These are phyloP conservation scores for Lagerstroemia speciosa DNA, from an alignment of 345 rosid genomes.

Conservation along the genomic window DNA sequence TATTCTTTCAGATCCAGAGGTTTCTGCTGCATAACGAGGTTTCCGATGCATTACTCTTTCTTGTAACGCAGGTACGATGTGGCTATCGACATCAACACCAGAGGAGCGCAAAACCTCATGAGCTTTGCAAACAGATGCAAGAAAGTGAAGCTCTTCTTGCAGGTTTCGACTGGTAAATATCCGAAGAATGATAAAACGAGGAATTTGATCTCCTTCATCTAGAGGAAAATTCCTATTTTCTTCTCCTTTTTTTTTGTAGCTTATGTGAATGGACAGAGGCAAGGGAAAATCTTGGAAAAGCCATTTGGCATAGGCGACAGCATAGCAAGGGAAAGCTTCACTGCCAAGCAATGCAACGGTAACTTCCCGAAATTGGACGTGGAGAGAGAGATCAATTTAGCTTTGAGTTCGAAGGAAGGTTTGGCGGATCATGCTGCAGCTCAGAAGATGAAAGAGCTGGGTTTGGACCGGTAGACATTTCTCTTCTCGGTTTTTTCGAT, in stretches of 20 bases:
- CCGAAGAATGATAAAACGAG: background rate
- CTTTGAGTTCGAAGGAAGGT: conserved; percentile 28
- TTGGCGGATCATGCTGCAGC: conserved; percentile 28
- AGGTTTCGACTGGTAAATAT: conserved; percentile 51
- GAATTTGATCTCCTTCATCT: background rate
- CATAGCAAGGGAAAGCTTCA: conserved; percentile 50
- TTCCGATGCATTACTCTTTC: conserved; percentile 2
- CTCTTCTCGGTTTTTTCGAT: background rate
- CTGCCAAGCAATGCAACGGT: conserved; percentile 20
- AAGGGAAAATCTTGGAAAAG: conserved; percentile 80
- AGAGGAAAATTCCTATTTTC: background rate
- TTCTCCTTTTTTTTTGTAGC: conserved; percentile 31
- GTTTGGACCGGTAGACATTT: conserved; percentile 54
- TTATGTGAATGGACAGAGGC: conserved; percentile 90
- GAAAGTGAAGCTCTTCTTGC: conserved; percentile 62
- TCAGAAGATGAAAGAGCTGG: conserved; percentile 72
- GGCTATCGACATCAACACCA: conserved; percentile 61
- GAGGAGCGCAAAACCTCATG: conserved; percentile 62
- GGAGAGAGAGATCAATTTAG: conserved; percentile 50
- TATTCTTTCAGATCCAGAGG: background rate
- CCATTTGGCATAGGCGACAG: conserved; percentile 65
- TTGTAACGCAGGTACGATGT: conserved; percentile 54
- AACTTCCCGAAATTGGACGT: conserved; percentile 39
- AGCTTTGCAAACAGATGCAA: conserved; percentile 58
- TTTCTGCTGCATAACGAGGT: background rate